phyloP scores from a whole-genome alignment of 148 eudicot species.

The Dysphania ambrosioides region DNA sequence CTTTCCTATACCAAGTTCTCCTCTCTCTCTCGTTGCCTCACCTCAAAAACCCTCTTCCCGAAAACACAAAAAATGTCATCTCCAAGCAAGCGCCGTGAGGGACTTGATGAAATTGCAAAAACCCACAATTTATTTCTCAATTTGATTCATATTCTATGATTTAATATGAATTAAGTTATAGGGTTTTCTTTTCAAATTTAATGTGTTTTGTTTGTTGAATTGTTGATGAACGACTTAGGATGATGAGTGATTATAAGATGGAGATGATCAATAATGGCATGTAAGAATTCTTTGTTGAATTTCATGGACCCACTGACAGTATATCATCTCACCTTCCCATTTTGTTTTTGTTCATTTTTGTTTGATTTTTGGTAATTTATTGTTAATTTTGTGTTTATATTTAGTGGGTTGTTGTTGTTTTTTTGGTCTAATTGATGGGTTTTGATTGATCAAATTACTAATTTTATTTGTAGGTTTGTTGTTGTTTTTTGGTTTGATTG shows the following conservation, averaged over 20 bases:
- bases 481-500: not conserved
- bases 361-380: too few relatives aligned
- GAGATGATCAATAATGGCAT: constrained; percentile 93
- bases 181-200: too few relatives aligned
- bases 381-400: not conserved
- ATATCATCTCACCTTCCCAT: constrained; percentile 26
- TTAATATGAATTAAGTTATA: not conserved
- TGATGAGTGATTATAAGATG: constrained; percentile 98
- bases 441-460: not conserved
- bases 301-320: constrained; percentile 90
- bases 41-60: constrained; percentile 16
- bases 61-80: constrained; percentile 86
- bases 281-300: constrained; percentile 86
- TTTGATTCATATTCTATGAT: not conserved
- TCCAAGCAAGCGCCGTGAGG: constrained; percentile 92
- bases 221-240: constrained; percentile 45
- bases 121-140: not conserved
- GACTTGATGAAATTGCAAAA: constrained; percentile 90
- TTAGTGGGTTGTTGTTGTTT: not conserved
- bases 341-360: not conserved
- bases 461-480: too few relatives aligned
- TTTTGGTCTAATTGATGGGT: too few relatives aligned
- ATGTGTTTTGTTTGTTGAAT: not conserved
- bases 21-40: constrained; percentile 8
- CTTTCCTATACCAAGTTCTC: too few relatives aligned